These are phyloP conservation scores for Trichoderma polysporum DNA, from an alignment of 2,329 filamentous ascomycete species.

Conservation along the genomic window DNA sequence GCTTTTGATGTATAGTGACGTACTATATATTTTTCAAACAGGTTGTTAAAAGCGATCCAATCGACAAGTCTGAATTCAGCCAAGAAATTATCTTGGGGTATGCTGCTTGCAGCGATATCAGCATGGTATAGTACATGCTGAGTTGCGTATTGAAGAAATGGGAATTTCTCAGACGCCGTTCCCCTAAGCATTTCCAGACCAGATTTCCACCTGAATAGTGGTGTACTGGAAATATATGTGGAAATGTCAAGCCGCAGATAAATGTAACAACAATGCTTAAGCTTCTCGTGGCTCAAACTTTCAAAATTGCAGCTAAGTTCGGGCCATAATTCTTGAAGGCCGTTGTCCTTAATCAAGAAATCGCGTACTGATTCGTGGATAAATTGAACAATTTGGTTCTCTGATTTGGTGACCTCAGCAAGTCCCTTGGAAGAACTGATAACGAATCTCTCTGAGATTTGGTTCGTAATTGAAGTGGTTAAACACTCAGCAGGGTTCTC, in stretches of 20 bases:
- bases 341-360: constrained; percentile 41
- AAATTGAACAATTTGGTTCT: constrained; percentile 29
- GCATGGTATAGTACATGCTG: constrained; percentile 8
- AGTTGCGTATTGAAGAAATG: constrained; percentile 11
- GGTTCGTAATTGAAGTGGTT: constrained; percentile 31
- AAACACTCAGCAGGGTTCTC: background rate
- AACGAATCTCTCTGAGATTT: constrained; percentile 37
- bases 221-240: too few species aligned
- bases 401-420: constrained; percentile 37
- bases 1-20: background rate
- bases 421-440: constrained; percentile 46
- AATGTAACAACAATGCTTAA: background rate
- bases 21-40: background rate
- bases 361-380: constrained; percentile 54
- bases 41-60: background rate
- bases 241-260: background rate
- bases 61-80: background rate
- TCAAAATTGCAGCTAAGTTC: background rate
- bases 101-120: background rate
- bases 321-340: constrained; percentile 26
- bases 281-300: background rate
- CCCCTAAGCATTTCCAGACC: background rate
- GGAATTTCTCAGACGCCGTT: background rate
- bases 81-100: background rate
- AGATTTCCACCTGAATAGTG: background rate